Evolutionary conservation across 768 basidiomycete species (phyloP).

Genomic region (Cystobasidium tubakii): DNA sequence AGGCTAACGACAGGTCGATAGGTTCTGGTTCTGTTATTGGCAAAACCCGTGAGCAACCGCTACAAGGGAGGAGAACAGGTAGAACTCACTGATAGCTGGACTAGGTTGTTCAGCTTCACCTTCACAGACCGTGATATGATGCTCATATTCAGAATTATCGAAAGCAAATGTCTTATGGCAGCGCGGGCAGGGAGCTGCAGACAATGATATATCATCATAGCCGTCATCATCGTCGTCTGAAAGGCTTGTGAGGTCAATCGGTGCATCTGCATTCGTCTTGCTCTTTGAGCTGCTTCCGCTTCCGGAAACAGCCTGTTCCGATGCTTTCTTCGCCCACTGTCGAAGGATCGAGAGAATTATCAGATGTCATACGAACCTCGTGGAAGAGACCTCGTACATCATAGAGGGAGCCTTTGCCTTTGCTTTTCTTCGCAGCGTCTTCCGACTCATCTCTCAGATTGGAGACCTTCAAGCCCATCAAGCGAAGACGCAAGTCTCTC

Average conservation of each 20-base stretch:
- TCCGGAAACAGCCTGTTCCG: neutral
- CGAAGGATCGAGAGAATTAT: too few relatives aligned
- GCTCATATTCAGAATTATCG: constrained; percentile 1
- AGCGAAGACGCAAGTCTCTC: constrained; percentile 59
- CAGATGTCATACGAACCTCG: too few relatives aligned
- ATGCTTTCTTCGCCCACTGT: neutral
- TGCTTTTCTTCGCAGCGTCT: constrained; percentile 32
- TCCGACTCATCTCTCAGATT: constrained; percentile 67
- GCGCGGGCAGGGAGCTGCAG: constrained; percentile 22
- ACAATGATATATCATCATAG: constrained; percentile 17
- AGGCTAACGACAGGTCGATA: neutral
- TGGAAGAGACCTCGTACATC: too few relatives aligned
- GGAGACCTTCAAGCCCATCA: constrained; percentile 82
- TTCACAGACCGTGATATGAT: neutral
- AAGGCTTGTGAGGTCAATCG: constrained; percentile 31
- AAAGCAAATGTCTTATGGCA: constrained; percentile 25
- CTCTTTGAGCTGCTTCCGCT: neutral
- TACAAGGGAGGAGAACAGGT: too few relatives aligned
- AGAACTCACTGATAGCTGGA: neutral
- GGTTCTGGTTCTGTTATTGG: neutral
- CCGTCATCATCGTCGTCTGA: constrained; percentile 12
- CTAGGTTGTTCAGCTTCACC: neutral
- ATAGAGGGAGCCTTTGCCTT: neutral
- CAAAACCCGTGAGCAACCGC: neutral
- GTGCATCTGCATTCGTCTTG: neutral